Conservation (phyloP, 1,139 yeast genomes). For the Yamadazyma diddensiae region DNA sequence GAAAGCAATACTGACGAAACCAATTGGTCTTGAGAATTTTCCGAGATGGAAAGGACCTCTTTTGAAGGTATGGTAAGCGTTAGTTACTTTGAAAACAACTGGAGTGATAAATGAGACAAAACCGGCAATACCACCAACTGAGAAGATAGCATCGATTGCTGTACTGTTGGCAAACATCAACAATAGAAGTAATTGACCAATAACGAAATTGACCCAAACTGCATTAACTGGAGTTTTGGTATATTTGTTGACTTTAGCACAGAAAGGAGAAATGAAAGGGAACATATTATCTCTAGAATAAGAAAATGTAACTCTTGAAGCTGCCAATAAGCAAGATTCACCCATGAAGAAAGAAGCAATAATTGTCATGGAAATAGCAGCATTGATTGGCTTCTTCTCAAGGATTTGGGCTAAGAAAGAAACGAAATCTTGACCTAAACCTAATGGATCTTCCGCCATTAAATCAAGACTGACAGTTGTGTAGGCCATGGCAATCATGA, state of each 20-base stretch:
- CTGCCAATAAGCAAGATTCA: constrained; percentile 66
- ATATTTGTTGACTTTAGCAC: constrained; percentile 44
- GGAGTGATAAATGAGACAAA: constrained; percentile 72
- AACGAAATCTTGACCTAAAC: constrained; percentile 67
- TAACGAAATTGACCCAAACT: constrained; percentile 58
- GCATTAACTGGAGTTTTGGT: constrained; percentile 73
- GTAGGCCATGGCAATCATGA: constrained; percentile 65
- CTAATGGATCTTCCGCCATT: constrained; percentile 49
- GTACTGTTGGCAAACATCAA: constrained; percentile 65
- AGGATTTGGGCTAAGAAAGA: constrained; percentile 54
- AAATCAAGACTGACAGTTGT: constrained; percentile 52
- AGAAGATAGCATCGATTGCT: constrained; percentile 73
- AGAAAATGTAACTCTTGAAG: constrained; percentile 67
- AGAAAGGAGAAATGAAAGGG: constrained; percentile 55
- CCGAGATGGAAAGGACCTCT: constrained; percentile 77
- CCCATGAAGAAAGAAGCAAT: constrained; percentile 67
- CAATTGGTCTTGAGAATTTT: constrained; percentile 46
- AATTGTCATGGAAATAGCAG: constrained; percentile 59
- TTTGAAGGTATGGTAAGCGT: constrained; percentile 50
- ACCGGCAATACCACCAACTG: constrained; percentile 74
- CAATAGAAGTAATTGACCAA: constrained; percentile 57
- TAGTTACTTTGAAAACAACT: constrained; percentile 57
- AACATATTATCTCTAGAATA: constrained; percentile 70
- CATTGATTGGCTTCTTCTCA: constrained; percentile 41
- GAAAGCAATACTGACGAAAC: constrained; percentile 33